Base-by-base conservation (phyloP, 129 eudicot species). In the Calendula officinalis region DNA sequence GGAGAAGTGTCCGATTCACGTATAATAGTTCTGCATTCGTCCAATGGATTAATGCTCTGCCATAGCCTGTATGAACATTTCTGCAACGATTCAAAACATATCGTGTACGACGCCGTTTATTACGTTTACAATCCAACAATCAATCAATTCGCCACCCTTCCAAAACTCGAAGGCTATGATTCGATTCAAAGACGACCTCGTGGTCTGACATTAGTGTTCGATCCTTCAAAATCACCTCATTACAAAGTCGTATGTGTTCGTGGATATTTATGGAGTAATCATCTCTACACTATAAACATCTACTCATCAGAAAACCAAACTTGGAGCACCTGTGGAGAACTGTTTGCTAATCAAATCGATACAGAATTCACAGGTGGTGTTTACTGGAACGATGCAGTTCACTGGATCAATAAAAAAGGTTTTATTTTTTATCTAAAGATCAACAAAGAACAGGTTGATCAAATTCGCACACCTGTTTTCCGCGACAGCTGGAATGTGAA, bases 121-220 rank as follows among this genome's bases (percentile, higher is more conserved):
- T 12, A 56, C 22, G 11, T 56, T 11, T 56, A 34, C 41, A 56
- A 56, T 56, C 61, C 61, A 56, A 56, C 43, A 3, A 56, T 32
- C 42, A 56, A 56, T 10, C 41, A 56, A 56, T 11, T 35, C 61
- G n/a, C 7, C n/a, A 33, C 10, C 15, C 8, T 56, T 56, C 43
- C 7, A 32, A 13, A 11, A 34, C 61, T 6, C n/a, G 61, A 56
- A 32, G 8, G 14, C 11, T 13, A 48, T 48, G 51, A n/a, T 13
- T 16, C 0, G 2, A 3, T 32, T 7, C 9, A 1, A 49, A 13
- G 30, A 16, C 1, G 33, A 34, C 0, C 11, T n/a, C 14, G 0
- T 32, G 43, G 35, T 56, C 33, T 56, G 61, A 35, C 41, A 5
- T 33, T 56, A 56, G 41, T 8, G 12, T 56, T 56, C 33, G 61